Evolutionary conservation across 78 protist species (phyloP).

Genomic region (Abeoforma whisleri): DNA sequence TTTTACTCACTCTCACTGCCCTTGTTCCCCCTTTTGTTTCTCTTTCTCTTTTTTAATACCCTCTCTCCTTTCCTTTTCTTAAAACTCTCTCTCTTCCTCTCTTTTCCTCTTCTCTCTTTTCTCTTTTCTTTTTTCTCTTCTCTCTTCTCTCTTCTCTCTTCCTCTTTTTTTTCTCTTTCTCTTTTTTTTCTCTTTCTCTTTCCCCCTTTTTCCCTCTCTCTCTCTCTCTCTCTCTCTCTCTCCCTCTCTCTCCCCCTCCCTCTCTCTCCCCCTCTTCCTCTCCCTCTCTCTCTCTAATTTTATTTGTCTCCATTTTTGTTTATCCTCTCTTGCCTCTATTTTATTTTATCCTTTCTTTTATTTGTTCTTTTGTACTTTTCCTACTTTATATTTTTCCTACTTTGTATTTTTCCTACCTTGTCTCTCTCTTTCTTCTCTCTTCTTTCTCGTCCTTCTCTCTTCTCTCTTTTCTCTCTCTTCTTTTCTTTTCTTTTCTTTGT

Average conservation of each 20-base stretch:
- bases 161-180: background rate
- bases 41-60: no score
- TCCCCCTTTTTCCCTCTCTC: background rate
- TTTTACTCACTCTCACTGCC: no score
- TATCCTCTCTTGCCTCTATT: background rate
- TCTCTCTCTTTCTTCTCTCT: background rate
- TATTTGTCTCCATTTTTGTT: background rate
- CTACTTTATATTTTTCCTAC: background rate
- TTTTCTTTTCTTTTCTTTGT: background rate
- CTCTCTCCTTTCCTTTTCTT: no score
- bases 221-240: background rate
- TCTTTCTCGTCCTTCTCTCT: background rate
- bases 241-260: conserved; percentile 1
- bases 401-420: background rate
- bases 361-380: background rate
- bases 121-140: no score
- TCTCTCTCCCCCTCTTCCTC: background rate
- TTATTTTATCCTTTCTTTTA: background rate
- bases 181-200: background rate
- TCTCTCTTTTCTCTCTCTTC: background rate
- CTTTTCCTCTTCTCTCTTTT: no score
- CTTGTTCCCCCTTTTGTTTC: no score
- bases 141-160: conserved; percentile 44
- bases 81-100: no score
- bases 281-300: background rate